A percentile compares a stretch with the other conserved stretches of the same genome.
Evolutionary conservation across 371 early-diverging fungal species (phyloP).

Genomic region (Zancudomyces culisetae): DNA sequence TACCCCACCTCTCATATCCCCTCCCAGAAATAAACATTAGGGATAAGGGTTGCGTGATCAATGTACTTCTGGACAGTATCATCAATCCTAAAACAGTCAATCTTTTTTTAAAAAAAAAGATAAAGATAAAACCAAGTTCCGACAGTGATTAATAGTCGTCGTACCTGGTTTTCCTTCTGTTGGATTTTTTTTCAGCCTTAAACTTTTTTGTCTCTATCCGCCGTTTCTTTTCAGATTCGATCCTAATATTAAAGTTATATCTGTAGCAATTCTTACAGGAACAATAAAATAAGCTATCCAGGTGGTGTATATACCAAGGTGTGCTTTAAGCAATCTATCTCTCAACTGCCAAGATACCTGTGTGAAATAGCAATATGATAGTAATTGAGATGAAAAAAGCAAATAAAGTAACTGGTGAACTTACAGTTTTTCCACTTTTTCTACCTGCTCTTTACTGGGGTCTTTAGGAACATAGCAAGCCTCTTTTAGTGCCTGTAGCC

Average conservation of each 20-base stretch:
- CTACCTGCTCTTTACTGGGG: constrained; percentile 38
- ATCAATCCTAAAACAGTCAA: no score
- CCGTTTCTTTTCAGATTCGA: not conserved
- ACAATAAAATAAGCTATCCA: not conserved
- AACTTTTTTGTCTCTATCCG: not conserved
- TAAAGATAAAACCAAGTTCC: no score
- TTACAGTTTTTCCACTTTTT: constrained; percentile 31
- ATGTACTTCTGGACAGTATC: no score
- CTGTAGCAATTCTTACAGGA: not conserved
- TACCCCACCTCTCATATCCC: no score
- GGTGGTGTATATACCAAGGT: no score
- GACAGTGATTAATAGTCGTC: not conserved
- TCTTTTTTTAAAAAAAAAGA: no score
- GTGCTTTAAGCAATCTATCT: no score
- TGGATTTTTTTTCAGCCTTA: not conserved
- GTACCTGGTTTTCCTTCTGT: no score
- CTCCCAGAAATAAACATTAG: no score
- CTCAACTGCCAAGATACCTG: no score
- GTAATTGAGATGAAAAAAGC: not conserved
- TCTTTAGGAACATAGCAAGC: constrained; percentile 53
- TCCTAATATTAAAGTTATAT: not conserved
- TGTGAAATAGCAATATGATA: no score
- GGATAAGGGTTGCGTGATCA: no score
- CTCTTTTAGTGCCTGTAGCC: constrained; percentile 35
- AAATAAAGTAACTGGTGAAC: not conserved